Conservation (phyloP, 305 asterid species). For the Fraxinus floribunda region DNA sequence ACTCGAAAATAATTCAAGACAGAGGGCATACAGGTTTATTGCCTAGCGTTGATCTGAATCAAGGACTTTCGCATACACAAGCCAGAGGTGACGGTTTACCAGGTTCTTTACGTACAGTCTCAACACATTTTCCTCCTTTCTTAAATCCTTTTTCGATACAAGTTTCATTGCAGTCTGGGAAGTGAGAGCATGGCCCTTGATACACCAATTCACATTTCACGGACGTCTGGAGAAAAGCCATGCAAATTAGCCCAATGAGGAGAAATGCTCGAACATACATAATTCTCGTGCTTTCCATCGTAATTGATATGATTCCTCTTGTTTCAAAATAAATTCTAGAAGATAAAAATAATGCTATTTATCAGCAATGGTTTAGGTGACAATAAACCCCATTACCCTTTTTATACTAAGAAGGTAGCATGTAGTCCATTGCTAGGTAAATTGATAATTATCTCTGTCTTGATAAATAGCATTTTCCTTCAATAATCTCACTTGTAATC, state of each 20-base stretch:
- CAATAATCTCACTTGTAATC: background rate
- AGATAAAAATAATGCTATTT: background rate
- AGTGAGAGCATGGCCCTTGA: constrained; percentile 8
- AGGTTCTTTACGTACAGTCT: background rate
- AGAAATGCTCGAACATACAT: background rate
- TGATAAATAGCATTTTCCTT: background rate
- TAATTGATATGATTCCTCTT: background rate
- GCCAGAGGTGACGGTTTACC: background rate
- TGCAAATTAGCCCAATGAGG: background rate
- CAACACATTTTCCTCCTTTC: background rate
- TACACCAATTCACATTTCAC: background rate
- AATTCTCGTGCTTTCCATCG: background rate
- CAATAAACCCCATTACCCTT: background rate
- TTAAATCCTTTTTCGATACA: constrained; percentile 5
- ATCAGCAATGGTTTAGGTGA: background rate
- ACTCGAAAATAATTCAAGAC: background rate
- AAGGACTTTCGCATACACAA: background rate
- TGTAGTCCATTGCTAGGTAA: background rate
- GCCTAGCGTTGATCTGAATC: background rate
- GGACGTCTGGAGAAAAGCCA: background rate
- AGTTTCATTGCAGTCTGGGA: constrained; percentile 18
- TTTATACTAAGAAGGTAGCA: background rate
- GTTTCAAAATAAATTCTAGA: background rate
- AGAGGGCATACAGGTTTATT: background rate
- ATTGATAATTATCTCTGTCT: background rate